A percentile compares a stretch with the other conserved stretches of the same genome.
phyloP scores from a whole-genome alignment of 352 stramenopile genomes.

The Saprolegnia diclina region DNA sequence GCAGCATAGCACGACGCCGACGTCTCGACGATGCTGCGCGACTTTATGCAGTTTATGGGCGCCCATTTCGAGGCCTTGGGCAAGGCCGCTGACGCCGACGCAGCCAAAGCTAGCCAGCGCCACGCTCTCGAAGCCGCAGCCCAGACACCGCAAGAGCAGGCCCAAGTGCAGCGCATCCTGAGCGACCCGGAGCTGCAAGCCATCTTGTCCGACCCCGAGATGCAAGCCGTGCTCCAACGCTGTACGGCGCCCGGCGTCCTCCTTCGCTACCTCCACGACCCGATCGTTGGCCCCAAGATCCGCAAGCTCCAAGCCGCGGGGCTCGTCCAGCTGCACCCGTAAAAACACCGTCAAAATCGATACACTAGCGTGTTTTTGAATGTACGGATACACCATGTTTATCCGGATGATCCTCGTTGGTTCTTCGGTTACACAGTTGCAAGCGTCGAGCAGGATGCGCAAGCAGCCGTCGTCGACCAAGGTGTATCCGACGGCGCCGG shows the following conservation, averaged over 20 bases:
- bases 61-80: constrained; percentile 68
- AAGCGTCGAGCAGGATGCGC: not conserved
- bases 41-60: constrained; percentile 69
- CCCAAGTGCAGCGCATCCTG: constrained; percentile 61
- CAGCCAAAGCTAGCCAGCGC: constrained; percentile 37
- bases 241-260: constrained; percentile 43
- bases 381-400: not conserved
- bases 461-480: not conserved
- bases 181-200: constrained; percentile 54
- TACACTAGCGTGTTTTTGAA: not conserved
- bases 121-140: constrained; percentile 55
- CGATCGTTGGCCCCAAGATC: constrained; percentile 44
- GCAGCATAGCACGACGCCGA: constrained; percentile 41
- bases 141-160: constrained; percentile 51
- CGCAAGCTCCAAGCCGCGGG: constrained; percentile 46
- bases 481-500: not conserved
- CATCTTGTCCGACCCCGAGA: constrained; percentile 45
- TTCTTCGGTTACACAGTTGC: not conserved
- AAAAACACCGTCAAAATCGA: not conserved
- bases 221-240: constrained; percentile 52
- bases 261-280: constrained; percentile 40
- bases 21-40: constrained; percentile 51
- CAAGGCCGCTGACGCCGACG: constrained; percentile 31
- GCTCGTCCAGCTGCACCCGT: constrained; percentile 45
- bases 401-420: not conserved